Base-by-base conservation (phyloP, 192 early-diverging fungal genomes). In the Backusella tarrabulga region DNA sequence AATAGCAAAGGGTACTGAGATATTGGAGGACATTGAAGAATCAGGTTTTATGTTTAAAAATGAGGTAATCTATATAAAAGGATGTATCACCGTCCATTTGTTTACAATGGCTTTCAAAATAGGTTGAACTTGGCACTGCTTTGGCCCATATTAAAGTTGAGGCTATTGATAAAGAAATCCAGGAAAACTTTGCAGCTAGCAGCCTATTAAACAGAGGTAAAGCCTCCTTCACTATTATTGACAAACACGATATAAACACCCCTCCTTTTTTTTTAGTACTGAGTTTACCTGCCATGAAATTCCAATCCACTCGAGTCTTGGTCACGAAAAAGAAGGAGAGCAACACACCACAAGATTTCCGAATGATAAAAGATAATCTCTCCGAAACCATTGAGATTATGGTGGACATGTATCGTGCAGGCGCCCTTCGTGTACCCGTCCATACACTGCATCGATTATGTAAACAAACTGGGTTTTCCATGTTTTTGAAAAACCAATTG, bases 401-500 rank as follows among this genome's bases (percentile, higher is more conserved):
- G 11, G 66, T 76, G 36, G 76, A 89, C 19, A 83, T 90, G 12
- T 84, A 87, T 75, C 52, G 56, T 32, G 17, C 68, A 21, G 41
- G 69, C 1, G 67, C 60, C 5, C 71, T 36, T 23, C 60, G 34
- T 29, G 70, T 46, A 11, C 34, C 40, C 14, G 26, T 77, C 4
- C 38, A 41, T 1, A 23, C 66, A 0, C 6, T 82, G 2, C 34
- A 71, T 19, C 32, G 40, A 15, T 26, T 82, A n/a, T 82, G 73
- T 71, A 34, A 63, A 1, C n/a, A 76, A 41, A 34, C 71, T 2
- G 70, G 69, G 0, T 38, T 29, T 32, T 42, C 34, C 34, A 56
- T 67, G 23, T 82, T 82, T 63, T 36, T 82, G 11, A 71, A 78
- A 38, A 74, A 63, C 35, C 69, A 75, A 4, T 17, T 77, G 0